These are phyloP conservation scores for Wickerhamomyces bovis DNA, from an alignment of 805 yeast species.

Conservation along the genomic window DNA sequence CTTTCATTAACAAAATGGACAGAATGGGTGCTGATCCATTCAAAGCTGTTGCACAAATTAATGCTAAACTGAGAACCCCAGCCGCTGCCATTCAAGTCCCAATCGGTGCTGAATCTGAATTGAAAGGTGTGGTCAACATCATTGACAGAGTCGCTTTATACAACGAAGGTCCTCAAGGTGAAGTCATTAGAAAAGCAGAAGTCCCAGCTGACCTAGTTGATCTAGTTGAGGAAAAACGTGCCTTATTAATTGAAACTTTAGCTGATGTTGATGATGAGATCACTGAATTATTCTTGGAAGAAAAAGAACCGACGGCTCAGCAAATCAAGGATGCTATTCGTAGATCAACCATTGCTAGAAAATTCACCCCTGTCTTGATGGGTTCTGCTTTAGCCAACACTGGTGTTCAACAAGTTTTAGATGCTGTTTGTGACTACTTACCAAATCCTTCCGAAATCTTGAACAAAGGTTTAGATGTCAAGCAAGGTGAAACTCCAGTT, in stretches of 20 bases:
- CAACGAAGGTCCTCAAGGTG: slow-evolving; percentile 91
- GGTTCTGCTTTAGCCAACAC: slow-evolving; percentile 97
- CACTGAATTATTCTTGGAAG: slow-evolving; percentile 89
- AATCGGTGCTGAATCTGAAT: slow-evolving; percentile 83
- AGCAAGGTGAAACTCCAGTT: slow-evolving; percentile 59
- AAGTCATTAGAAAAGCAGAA: slow-evolving; percentile 54
- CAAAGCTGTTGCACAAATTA: slow-evolving; percentile 87
- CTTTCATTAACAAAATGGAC: slow-evolving; percentile 97
- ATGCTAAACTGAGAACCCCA: slow-evolving; percentile 78
- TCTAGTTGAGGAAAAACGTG: slow-evolving; percentile 86
- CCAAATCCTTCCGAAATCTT: slow-evolving; percentile 94
- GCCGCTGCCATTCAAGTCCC: slow-evolving; percentile 99
- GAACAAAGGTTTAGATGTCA: slow-evolving; percentile 81
- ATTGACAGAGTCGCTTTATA: slow-evolving; percentile 82
- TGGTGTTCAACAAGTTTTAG: slow-evolving; percentile 92
- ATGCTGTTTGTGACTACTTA: slow-evolving; percentile 90
- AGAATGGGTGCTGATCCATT: slow-evolving; percentile 99
- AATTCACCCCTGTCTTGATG: slow-evolving; percentile 98
- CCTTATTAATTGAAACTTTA: slow-evolving; percentile 78
- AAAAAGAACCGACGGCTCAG: slow-evolving; percentile 75
- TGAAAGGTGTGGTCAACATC: slow-evolving; percentile 87
- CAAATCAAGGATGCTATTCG: slow-evolving; percentile 89
- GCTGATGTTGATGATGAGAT: slow-evolving; percentile 98
- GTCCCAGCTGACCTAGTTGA: slow-evolving; percentile 78
- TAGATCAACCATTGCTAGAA: slow-evolving; percentile 90